phyloP scores from a whole-genome alignment of 1,284 basidiomycete genomes.

The Amylostereum areolatum region DNA sequence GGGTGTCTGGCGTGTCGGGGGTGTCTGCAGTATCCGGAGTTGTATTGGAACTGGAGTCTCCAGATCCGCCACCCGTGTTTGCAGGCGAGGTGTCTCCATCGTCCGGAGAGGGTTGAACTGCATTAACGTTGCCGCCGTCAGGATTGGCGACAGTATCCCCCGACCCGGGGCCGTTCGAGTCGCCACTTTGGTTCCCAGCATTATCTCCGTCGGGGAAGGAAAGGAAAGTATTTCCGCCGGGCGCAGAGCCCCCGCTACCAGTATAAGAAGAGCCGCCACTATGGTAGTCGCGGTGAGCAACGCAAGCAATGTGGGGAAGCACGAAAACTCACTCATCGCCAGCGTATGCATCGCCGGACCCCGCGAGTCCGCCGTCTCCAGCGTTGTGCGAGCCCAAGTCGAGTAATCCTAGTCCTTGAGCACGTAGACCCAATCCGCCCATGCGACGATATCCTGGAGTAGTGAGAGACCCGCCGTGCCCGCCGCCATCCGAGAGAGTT shows the following conservation, averaged over 20 bases:
- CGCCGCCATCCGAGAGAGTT: not conserved
- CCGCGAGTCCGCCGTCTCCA: conserved; percentile 14
- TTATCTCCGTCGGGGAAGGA: not conserved
- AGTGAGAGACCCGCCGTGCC: not conserved
- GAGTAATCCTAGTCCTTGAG: conserved; percentile 12
- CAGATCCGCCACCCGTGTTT: too few relatives aligned
- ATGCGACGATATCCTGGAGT: not conserved
- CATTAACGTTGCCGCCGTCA: too few relatives aligned
- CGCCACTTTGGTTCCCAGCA: not conserved
- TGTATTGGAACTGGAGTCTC: too few relatives aligned
- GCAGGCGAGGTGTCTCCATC: too few relatives aligned
- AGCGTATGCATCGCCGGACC: conserved; percentile 11
- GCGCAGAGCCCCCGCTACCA: not conserved
- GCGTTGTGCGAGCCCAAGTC: conserved; percentile 7
- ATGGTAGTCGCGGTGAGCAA: too few relatives aligned
- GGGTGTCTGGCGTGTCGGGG: too few relatives aligned
- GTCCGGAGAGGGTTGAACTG: too few relatives aligned
- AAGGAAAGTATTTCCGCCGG: not conserved
- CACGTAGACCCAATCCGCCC: not conserved
- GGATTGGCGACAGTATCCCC: too few relatives aligned
- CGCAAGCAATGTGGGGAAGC: too few relatives aligned
- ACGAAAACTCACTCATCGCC: conserved; percentile 5
- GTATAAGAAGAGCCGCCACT: not conserved
- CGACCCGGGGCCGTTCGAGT: too few relatives aligned
- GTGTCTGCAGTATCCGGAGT: too few relatives aligned